Base-by-base conservation (phyloP, 2,329 filamentous ascomycete genomes). In the Cladosporium sp. region DNA sequence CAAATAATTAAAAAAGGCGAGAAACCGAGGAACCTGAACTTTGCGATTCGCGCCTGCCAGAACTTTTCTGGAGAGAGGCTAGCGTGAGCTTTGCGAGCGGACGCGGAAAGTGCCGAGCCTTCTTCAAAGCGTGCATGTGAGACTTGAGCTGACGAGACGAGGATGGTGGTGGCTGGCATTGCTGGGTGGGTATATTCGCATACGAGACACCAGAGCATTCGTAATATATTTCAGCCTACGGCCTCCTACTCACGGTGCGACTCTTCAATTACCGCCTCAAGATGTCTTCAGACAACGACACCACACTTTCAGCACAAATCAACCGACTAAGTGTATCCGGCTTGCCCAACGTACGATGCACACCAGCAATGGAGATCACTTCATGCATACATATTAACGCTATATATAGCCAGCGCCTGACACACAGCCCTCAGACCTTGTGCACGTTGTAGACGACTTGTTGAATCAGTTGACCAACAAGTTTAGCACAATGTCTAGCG, bases 381-480 rank as follows among this genome's bases (percentile, higher is more conserved):
- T 3, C 49, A 28, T 18, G 16, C 31, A n/a, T 53, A 3, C 2
- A n/a, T 14, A 31, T n/a, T 55, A 14, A 55, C 52, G 12, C 28
- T 11, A 8, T 31, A 5, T 28, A 14, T 35, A 65, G 57, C 37
- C 46, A 35, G 16, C 60, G 12, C 40, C 78, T 0, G 83, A 85
- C 26, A 81, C 84, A 53, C 80, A 82, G 56, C 83, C 83, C 8
- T 82, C 85, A 52, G 90, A 94, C 75, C 85, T 96, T 65, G 88
- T 88, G 2, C 87, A 87, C 4, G 91, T 93, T 1, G 89, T 97
- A 1, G 93, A 97, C 72, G 92, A 97, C 49, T 85, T 97, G 2
- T 82, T 97, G 4, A 92, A 93, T 75, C 89, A 92, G 55, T 81
- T 97, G 0, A 91, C 91, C 61, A 89, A 87, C 77, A 96, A 96